Evolutionary conservation across 2,329 filamentous ascomycete species (phyloP).

Genomic region (Penicillium sp.): DNA sequence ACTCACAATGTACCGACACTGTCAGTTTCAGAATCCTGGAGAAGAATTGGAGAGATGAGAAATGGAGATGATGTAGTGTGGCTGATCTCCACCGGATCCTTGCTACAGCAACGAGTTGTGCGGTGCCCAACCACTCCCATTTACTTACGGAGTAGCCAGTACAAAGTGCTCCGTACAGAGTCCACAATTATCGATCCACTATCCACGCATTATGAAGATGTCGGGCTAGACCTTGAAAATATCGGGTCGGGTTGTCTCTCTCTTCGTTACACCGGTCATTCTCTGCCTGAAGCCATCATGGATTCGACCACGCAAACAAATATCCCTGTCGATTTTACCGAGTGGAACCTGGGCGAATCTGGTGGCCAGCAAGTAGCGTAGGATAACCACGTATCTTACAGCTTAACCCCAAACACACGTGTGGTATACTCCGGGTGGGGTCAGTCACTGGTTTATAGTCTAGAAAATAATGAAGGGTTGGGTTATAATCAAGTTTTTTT

Average conservation of each 20-base stretch:
- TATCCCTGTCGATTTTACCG: constrained; percentile 40
- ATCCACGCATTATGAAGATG: background rate
- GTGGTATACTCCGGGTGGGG: no score
- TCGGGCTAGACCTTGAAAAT: background rate
- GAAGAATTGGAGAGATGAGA: constrained; percentile 3
- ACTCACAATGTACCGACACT: background rate
- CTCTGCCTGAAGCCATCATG: background rate
- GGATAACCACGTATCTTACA: no score
- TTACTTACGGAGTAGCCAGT: background rate
- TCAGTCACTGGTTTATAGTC: no score
- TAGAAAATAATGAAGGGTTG: no score
- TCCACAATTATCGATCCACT: no score
- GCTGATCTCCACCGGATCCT: constrained; percentile 29
- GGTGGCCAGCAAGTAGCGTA: constrained; percentile 33
- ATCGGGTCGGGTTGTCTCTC: background rate
- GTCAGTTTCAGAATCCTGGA: background rate
- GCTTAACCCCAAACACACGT: no score
- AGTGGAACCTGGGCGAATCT: constrained; percentile 29
- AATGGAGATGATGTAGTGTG: constrained; percentile 21
- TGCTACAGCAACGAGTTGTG: constrained; percentile 33
- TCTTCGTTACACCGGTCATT: background rate
- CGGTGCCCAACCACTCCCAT: constrained; percentile 16
- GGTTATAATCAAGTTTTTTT: no score
- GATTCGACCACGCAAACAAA: constrained; percentile 2
- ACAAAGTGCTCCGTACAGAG: background rate